Percentiles rank a stretch among this genome's conserved stretches.
phyloP scores from a whole-genome alignment of 2,329 filamentous ascomycete species.

The Aspergillus sp. region DNA sequence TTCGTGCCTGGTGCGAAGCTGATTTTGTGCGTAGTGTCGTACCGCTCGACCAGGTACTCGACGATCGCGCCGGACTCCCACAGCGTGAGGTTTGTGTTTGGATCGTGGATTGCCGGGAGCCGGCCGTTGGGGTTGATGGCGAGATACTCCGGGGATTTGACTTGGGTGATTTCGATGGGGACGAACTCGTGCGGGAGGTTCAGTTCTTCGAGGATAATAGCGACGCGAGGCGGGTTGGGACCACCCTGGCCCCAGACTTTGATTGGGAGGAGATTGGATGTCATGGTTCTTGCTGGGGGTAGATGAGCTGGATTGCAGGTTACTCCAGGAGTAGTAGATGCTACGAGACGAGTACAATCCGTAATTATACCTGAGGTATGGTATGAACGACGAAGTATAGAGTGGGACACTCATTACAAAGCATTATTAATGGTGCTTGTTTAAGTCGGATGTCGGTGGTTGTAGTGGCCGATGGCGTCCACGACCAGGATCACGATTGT shows the following conservation, averaged over 20 bases:
- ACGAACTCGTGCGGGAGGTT: constrained; percentile 22
- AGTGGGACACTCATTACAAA: background rate
- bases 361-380: no score
- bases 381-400: no score
- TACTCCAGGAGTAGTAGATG: no score
- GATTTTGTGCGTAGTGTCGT: constrained; percentile 38
- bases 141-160: constrained; percentile 22
- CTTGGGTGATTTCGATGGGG: constrained; percentile 14
- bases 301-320: background rate
- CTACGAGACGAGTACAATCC: no score
- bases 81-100: constrained; percentile 33
- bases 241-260: constrained; percentile 6
- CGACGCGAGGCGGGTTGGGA: constrained; percentile 28
- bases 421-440: background rate
- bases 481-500: background rate
- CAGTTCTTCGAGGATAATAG: constrained; percentile 26
- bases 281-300: background rate
- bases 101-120: constrained; percentile 27
- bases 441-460: no score
- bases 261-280: background rate
- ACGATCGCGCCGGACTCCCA: constrained; percentile 45
- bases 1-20: constrained; percentile 27
- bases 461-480: background rate
- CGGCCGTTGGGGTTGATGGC: constrained; percentile 27
- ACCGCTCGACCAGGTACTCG: constrained; percentile 40